Evolutionary conservation across 805 yeast species (phyloP).

Genomic region (Myxozyma geophila): DNA sequence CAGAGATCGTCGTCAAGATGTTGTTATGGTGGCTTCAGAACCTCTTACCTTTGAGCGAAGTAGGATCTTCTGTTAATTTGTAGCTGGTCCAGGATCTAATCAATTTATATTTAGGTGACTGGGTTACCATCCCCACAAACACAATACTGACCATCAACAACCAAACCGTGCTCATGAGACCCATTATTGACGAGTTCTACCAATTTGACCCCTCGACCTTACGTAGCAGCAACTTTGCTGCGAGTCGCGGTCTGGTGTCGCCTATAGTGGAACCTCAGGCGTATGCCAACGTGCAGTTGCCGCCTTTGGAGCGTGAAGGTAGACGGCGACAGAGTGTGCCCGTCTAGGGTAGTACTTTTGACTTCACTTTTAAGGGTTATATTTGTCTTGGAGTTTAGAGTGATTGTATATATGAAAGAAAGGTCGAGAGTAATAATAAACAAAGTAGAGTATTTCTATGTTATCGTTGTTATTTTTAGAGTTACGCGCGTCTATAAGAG

Average conservation of each 20-base stretch:
- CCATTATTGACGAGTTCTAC: constrained; percentile 82
- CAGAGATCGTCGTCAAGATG: constrained; percentile 87
- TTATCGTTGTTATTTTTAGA: too few species aligned
- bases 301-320: constrained; percentile 82
- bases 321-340: constrained; percentile 45
- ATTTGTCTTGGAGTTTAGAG: not conserved
- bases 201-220: constrained; percentile 68
- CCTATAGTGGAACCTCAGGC: constrained; percentile 65
- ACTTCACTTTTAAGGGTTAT: not conserved
- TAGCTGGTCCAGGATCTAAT: not conserved
- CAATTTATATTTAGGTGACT: constrained; percentile 56
- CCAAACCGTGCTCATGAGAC: constrained; percentile 88
- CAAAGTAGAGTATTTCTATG: not conserved
- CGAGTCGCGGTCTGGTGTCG: constrained; percentile 90
- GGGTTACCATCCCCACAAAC: constrained; percentile 97
- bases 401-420: not conserved
- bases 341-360: not conserved
- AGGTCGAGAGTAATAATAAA: not conserved
- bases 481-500: too few species aligned
- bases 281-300: constrained; percentile 49
- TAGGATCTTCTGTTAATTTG: not conserved
- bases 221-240: constrained; percentile 82
- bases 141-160: constrained; percentile 78
- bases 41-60: constrained; percentile 93
- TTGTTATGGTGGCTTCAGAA: constrained; percentile 95